phyloP scores from a whole-genome alignment of 208 protist species.

The Vickermania spadyakhi region DNA sequence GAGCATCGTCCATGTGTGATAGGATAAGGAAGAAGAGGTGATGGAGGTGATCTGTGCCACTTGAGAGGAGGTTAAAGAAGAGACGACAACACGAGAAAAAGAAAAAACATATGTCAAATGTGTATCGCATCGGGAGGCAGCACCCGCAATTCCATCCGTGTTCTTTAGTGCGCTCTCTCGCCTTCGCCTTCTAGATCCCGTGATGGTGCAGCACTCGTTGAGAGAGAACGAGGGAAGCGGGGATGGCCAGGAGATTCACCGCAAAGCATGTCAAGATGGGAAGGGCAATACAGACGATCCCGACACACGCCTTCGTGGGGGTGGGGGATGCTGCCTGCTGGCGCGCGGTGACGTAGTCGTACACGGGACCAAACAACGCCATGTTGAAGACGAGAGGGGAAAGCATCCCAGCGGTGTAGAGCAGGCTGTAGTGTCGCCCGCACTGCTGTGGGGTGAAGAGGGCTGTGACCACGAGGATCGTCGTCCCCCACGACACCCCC shows the following conservation, averaged over 20 bases:
- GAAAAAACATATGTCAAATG: too few relatives aligned
- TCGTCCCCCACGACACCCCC: conserved; percentile 71
- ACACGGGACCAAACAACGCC: conserved; percentile 57
- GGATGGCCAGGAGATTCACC: conserved; percentile 38
- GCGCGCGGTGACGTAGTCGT: conserved; percentile 41
- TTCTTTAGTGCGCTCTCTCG: background rate
- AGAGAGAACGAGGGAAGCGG: conserved; percentile 1
- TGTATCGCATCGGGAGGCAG: too few relatives aligned
- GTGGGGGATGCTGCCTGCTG: conserved; percentile 23
- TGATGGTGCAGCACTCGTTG: background rate
- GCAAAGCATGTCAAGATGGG: conserved; percentile 39
- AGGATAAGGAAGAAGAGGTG: too few relatives aligned
- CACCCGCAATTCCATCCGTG: too few relatives aligned
- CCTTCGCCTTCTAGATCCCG: background rate
- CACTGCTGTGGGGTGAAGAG: conserved; percentile 52
- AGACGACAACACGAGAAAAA: too few relatives aligned
- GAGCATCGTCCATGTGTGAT: too few relatives aligned
- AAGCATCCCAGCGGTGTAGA: conserved; percentile 77
- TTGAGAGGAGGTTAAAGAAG: too few relatives aligned
- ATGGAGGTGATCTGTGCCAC: too few relatives aligned
- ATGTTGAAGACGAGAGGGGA: conserved; percentile 77
- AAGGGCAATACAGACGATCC: conserved; percentile 37
- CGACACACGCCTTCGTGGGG: conserved; percentile 32
- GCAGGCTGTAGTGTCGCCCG: conserved; percentile 74
- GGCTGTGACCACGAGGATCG: conserved; percentile 56